Evolutionary conservation across 306 rosid species (phyloP).

Genomic region (Dalbergia cochinchinensis): DNA sequence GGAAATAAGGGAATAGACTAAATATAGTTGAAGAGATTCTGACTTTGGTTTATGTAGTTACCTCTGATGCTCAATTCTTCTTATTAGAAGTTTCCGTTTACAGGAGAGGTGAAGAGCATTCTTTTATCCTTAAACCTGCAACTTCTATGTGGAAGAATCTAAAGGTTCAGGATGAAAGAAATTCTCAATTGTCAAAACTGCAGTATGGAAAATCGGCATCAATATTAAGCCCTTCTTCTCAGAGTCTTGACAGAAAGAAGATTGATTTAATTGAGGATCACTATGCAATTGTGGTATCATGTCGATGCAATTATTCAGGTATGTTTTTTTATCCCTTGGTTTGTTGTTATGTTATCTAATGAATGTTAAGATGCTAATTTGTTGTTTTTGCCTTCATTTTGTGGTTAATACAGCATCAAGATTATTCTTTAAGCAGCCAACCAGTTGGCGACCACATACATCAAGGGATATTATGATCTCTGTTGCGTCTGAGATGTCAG

Average conservation of each 20-base stretch:
- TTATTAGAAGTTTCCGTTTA: constrained; percentile 51
- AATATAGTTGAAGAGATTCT: constrained; percentile 16
- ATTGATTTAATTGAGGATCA: constrained; percentile 59
- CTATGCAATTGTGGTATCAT: constrained; percentile 94
- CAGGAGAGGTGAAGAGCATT: constrained; percentile 99
- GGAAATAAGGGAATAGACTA: constrained; percentile 19
- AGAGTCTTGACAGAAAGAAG: constrained; percentile 59
- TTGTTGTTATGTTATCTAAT: constrained; percentile 43
- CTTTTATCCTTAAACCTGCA: constrained; percentile 92
- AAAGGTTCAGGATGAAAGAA: constrained; percentile 69
- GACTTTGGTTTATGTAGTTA: constrained; percentile 27
- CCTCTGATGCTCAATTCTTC: constrained; percentile 40
- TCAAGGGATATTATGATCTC: constrained; percentile 93
- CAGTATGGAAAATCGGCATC: constrained; percentile 63
- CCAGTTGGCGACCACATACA: constrained; percentile 85
- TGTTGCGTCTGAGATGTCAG: constrained; percentile 89
- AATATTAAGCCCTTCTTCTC: constrained; percentile 54
- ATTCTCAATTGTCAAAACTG: constrained; percentile 56
- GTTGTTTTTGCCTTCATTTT: constrained; percentile 33
- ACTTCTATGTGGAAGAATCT: constrained; percentile 75
- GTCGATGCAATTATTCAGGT: constrained; percentile 95
- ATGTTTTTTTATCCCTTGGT: constrained; percentile 22
- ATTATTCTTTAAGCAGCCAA: constrained; percentile 91
- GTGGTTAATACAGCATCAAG: constrained; percentile 67
- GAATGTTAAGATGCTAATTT: constrained; percentile 36